Evolutionary conservation across 1,139 yeast species (phyloP), one percentile per base, ranked within the genome.

Genomic region (Suhomyces bokatorum): DNA sequence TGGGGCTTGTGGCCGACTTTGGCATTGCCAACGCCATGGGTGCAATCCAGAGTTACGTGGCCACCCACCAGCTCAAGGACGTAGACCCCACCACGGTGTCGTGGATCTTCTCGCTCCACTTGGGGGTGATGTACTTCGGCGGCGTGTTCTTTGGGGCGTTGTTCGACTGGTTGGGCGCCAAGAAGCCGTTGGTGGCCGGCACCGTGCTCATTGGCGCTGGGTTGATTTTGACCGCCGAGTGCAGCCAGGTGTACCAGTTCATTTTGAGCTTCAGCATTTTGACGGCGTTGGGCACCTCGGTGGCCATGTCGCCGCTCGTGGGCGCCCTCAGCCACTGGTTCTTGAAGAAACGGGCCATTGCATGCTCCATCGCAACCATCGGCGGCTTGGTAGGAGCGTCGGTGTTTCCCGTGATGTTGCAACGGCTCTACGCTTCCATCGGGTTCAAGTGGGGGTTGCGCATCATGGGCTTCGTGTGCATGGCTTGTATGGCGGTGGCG

Each of bases 321-420:
- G 82, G 87, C 0, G 78, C 75, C 1, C 66, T 83, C 24, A 76
- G 85, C 20, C 87, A 83, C 55, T 83, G 84, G 81, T 85, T 81
- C 54, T 67, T 72, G 53, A 68, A 59, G 39, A 75, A 71, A 48
- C 64, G 87, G 45, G 87, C 81, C 0, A 59, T 75, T 35, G 86
- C 85, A 1, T 60, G 78, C 33, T 81, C 85, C 1, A 55, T 80
- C 4, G 83, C 82, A 2, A 79, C 85, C 1, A 67, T 77, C 20
- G 88, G 88, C 2, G 86, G 86, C 0, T 74, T 83, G 9, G 62
- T 80, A 2, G 89, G 89, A 2, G 86, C 86, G 8, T 69, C 83
- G 1, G 63, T 79, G 2, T 80, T 78, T 59, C 83, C 88, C 0
- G 58, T 82, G 17, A 70, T 80, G 68, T 67, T 82, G 51, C 73